Evolutionary conservation across 768 basidiomycete species (phyloP), one percentile per base, ranked within the genome.

Genomic region (Lactarius psammicola): DNA sequence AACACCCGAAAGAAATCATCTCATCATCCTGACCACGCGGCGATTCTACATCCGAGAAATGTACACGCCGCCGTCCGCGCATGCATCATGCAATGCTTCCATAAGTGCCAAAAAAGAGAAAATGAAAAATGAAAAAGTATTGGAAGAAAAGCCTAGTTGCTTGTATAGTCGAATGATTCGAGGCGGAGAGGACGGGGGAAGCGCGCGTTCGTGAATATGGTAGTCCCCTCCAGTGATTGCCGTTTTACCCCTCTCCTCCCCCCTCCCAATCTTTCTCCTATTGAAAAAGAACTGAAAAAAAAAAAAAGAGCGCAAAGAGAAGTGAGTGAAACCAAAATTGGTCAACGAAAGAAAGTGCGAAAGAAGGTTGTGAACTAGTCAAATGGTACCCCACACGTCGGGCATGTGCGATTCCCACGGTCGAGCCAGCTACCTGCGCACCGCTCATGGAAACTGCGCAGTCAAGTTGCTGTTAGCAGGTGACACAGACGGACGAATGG

Each of bases 381-480:
- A 33, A 70, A 70, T 2, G 60, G 54, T 36, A 46, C 57, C 51
- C 63, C 36, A 46, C 69, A 70, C 20, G 30, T 58, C 31, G 56
- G 67, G 34, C 69, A 70, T 20, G 57, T 62, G 31, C 38, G 51
- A 26, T 62, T 70, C 15, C 66, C 62, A 20, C 60, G 57, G 40
- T 57, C 61, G 30, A 65, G 51, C 67, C 67, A 65, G 60, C 63
- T 31, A 15, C 60, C 42, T 54, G 68, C 58, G 59, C 67, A 70
- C 31, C 61, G 60, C n/a, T 70, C 69, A 46, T 70, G 69, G n/a
- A 70, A 70, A 58, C 69, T 70, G 56, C 40, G 9, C 9, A 9
- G 13, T 38, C 33, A 20, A 18, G 5, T 23, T 36, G 40, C 11
- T 17, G 9, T 31, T 8, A 40, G 11, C 2, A 11, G 6, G 18